Percentiles rank a stretch among this genome's conserved stretches.
Conservation (phyloP, 805 yeast species). For the Lipomyces japonicus region DNA sequence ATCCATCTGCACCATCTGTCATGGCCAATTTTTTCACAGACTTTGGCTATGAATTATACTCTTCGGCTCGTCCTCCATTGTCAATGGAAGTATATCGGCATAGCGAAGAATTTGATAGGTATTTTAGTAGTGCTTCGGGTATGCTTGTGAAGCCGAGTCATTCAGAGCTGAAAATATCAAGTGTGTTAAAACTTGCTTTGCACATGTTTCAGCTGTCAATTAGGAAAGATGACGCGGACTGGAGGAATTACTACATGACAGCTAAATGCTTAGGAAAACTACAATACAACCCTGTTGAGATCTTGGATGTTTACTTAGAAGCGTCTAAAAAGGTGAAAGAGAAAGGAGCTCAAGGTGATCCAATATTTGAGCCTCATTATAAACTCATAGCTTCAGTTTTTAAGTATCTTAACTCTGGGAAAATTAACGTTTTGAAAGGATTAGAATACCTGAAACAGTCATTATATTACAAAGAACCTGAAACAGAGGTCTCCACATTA, state of each 20-base stretch:
- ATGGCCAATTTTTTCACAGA: conserved; percentile 46
- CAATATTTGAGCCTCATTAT: conserved; percentile 76
- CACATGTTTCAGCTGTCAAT: conserved; percentile 49
- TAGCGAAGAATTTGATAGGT: conserved; percentile 45
- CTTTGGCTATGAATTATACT: conserved; percentile 54
- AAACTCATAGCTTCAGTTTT: conserved; percentile 53
- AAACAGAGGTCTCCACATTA: neutral
- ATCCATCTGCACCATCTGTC: conserved; percentile 39
- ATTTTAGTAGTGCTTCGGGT: conserved; percentile 34
- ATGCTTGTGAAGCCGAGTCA: conserved; percentile 24
- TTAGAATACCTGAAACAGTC: conserved; percentile 43
- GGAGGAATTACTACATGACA: conserved; percentile 58
- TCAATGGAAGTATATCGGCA: conserved; percentile 49
- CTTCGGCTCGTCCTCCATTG: conserved; percentile 37
- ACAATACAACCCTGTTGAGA: conserved; percentile 35
- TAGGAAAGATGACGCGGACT: conserved; percentile 46
- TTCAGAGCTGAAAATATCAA: conserved; percentile 1
- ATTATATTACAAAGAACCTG: conserved; percentile 29
- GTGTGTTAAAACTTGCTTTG: conserved; percentile 41
- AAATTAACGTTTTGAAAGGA: conserved; percentile 42
- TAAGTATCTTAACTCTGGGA: conserved; percentile 48
- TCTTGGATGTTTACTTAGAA: conserved; percentile 44
- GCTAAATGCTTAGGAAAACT: conserved; percentile 59
- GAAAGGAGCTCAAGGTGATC: conserved; percentile 41
- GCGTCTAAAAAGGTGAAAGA: conserved; percentile 28